Conservation (phyloP, 139 green algal species). For the Helicosporidium sp. region DNA sequence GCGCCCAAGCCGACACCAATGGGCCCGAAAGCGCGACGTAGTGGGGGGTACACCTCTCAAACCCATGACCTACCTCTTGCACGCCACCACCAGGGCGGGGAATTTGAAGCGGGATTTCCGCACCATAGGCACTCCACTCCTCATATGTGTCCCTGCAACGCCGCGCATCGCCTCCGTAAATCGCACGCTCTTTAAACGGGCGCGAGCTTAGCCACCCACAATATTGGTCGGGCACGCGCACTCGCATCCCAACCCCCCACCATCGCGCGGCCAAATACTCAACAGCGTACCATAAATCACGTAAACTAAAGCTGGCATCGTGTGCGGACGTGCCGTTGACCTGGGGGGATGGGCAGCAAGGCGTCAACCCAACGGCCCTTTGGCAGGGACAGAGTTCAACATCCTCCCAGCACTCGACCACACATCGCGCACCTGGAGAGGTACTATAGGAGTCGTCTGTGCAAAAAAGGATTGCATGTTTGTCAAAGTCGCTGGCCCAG, state of each 20-base stretch:
- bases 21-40: no score
- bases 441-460: slow-evolving; percentile 1
- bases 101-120: slow-evolving; percentile 13
- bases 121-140: slow-evolving; percentile 19
- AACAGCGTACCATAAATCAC: slow-evolving; percentile 4
- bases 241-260: not conserved
- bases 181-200: not conserved
- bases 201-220: no score
- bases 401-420: not conserved
- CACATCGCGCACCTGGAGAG: not conserved
- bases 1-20: not conserved
- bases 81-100: slow-evolving; percentile 1
- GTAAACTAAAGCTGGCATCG: slow-evolving; percentile 2
- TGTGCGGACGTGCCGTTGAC: no score
- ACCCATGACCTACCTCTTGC: slow-evolving; percentile 6
- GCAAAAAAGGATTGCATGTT: slow-evolving; percentile 5
- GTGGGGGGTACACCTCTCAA: not conserved
- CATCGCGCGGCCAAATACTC: no score
- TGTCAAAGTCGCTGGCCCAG: no score
- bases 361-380: no score
- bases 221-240: not conserved
- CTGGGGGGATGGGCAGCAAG: no score
- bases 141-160: slow-evolving; percentile 14
- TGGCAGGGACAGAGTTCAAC: not conserved
- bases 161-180: no score